Evolutionary conservation across 2,329 filamentous ascomycete species (phyloP).

Genomic region (Colletotrichum spinosum): DNA sequence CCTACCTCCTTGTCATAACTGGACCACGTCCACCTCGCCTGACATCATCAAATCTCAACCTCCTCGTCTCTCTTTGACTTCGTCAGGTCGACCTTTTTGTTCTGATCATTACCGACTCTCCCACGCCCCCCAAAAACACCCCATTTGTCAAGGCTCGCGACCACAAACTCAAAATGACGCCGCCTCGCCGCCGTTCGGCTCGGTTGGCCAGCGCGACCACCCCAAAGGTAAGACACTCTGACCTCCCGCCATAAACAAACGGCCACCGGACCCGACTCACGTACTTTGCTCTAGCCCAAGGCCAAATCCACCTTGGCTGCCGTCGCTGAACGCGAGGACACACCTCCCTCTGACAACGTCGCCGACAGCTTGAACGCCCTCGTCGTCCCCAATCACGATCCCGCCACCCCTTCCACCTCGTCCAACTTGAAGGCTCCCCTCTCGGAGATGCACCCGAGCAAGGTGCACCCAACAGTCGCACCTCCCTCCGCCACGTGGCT

Average conservation of each 20-base stretch:
- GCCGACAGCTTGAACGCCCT: slow-evolving; percentile 45
- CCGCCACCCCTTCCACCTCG: slow-evolving; percentile 71
- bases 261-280: slow-evolving; percentile 28
- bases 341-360: slow-evolving; percentile 42
- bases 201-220: slow-evolving; percentile 51
- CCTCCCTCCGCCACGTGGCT: slow-evolving; percentile 84
- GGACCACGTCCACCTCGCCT: slow-evolving; percentile 29
- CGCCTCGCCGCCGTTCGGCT: slow-evolving; percentile 58
- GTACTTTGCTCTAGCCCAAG: slow-evolving; percentile 43
- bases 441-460: slow-evolving; percentile 93
- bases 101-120: slow-evolving; percentile 1
- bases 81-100: slow-evolving; percentile 20
- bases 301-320: slow-evolving; percentile 49
- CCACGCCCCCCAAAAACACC: slow-evolving; percentile 12
- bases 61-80: slow-evolving; percentile 2
- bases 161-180: slow-evolving; percentile 48
- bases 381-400: slow-evolving; percentile 48
- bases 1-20: too few species aligned
- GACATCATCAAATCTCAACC: slow-evolving; percentile 35
- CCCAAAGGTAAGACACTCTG: slow-evolving; percentile 48
- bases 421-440: slow-evolving; percentile 76
- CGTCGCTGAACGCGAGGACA: slow-evolving; percentile 58
- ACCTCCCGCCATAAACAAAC: slow-evolving; percentile 33
- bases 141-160: slow-evolving; percentile 8
- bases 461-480: slow-evolving; percentile 79